Evolutionary conservation across 1,139 yeast genomes (phyloP), one percentile per base, ranked within the genome.

Genomic region (Eremothecium coryli): DNA sequence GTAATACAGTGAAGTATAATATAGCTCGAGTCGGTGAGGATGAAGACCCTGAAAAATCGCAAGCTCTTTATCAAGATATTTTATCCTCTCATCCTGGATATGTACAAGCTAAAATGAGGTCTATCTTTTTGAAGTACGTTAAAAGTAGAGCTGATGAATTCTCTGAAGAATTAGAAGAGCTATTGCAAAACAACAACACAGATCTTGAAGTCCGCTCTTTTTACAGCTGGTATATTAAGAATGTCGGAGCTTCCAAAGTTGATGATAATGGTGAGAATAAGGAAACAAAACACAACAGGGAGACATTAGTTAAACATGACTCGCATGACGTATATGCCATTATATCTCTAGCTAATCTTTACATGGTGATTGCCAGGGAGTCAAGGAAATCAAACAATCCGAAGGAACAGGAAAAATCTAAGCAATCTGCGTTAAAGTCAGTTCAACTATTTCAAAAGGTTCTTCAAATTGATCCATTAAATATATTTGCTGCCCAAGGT

Each of bases 401-500:
- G 7, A 65, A 66, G 35, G 62, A 56, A 17, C 66, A 65, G n/a
- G 79, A 75, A 23, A 82, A 80, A 58, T 73, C 76, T 43, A 79
- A 77, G 47, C 82, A 80, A 46, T 81, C 86, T 39, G 88, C 81
- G 53, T 67, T 79, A 32, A 75, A 94, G 60, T 95, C 96, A 11
- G 82, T 88, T 15, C 96, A 90, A 58, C 65, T 88, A 38, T 90
- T 78, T 56, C 82, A 86, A 48, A 90, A 90, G 60, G 96, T 86
- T 1, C 65, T 93, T 38, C 78, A 82, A 33, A 65, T 86, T 23
- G 98, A 90, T 60, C 73, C 90, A 4, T 68, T 72, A 46, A 85
- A 90, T 56, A 93, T 90, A 1, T 90, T 80, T 62, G 99, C 97
- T 2, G 98, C 98, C 1, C 98, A 90, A 59, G 99, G 99, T 35